Percentiles rank a stretch among this genome's conserved stretches.
These are phyloP conservation scores for Panaeolus papilionaceus DNA, from an alignment of 768 basidiomycete species.

Conservation along the genomic window DNA sequence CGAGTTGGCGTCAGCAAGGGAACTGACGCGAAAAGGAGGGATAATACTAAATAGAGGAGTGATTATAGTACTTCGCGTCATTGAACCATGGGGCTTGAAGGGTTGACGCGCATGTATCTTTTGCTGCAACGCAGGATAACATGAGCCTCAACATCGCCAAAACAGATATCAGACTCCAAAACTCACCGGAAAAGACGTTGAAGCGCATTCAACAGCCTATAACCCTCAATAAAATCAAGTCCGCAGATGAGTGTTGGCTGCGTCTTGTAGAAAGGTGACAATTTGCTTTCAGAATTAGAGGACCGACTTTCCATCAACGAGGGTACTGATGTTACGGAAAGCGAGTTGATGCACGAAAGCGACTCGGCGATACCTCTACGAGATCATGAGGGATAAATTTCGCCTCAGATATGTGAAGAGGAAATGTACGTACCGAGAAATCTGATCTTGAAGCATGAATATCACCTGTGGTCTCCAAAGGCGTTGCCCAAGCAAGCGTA, in stretches of 20 bases:
- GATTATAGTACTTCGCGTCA: conserved; percentile 75
- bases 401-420: neutral
- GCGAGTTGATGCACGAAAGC: conserved; percentile 68
- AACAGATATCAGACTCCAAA: conserved; percentile 35
- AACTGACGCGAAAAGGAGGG: neutral
- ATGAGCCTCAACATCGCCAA: neutral
- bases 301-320: conserved; percentile 39
- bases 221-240: conserved; percentile 55
- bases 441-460: conserved; percentile 34
- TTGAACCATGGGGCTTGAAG: conserved; percentile 68
- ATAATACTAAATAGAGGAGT: too few species aligned
- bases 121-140: conserved; percentile 36
- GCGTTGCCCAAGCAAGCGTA: conserved; percentile 31
- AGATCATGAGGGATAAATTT: neutral
- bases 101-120: conserved; percentile 67
- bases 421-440: conserved; percentile 32
- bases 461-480: conserved; percentile 40
- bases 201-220: too few species aligned
- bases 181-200: conserved; percentile 64
- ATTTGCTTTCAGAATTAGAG: conserved; percentile 25
- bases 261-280: conserved; percentile 22
- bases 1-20: neutral
- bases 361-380: conserved; percentile 41
- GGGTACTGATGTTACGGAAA: conserved; percentile 58
- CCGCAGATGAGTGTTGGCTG: conserved; percentile 39